A percentile compares a stretch with the other conserved stretches of the same genome.
These are phyloP conservation scores for Condylostoma magnum DNA, from an alignment of 169 alveolate species.

Conservation along the genomic window DNA sequence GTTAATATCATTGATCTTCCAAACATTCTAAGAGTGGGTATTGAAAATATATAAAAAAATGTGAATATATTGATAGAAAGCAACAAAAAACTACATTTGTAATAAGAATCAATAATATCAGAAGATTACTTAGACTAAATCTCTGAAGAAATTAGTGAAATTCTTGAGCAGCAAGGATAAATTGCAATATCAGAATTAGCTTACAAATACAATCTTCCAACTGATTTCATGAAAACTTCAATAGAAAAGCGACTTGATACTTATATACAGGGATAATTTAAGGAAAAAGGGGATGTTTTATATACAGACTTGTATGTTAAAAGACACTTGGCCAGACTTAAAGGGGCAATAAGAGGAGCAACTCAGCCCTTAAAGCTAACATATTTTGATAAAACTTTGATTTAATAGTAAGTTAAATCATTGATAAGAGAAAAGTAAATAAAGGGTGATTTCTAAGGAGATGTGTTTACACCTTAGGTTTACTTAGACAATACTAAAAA, in stretches of 20 bases:
- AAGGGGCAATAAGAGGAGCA: conserved; percentile 15
- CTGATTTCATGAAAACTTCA: not conserved
- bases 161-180: conserved; percentile 11
- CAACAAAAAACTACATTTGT: not conserved
- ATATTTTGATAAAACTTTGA: conserved; percentile 1
- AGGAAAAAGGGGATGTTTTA: not conserved
- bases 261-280: conserved; percentile 12
- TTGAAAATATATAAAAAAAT: conserved; percentile 10
- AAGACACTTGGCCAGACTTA: not conserved
- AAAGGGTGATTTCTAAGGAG: not conserved
- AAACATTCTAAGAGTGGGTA: not conserved
- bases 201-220: conserved; percentile 15
- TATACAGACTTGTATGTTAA: conserved; percentile 7
- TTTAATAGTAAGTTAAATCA: not conserved
- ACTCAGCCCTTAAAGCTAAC: conserved; percentile 17
- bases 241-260: not conserved
- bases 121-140: not conserved
- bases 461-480: conserved; percentile 3
- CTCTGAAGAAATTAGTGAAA: conserved; percentile 16
- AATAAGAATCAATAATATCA: conserved; percentile 12
- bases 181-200: conserved; percentile 8
- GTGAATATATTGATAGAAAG: not conserved
- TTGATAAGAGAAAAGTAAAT: not conserved
- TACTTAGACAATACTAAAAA: not conserved
- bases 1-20: conserved; percentile 20